Evolutionary conservation across 352 stramenopile species (phyloP), one percentile per base, ranked within the genome.

Genomic region (Bremia lactucae): DNA sequence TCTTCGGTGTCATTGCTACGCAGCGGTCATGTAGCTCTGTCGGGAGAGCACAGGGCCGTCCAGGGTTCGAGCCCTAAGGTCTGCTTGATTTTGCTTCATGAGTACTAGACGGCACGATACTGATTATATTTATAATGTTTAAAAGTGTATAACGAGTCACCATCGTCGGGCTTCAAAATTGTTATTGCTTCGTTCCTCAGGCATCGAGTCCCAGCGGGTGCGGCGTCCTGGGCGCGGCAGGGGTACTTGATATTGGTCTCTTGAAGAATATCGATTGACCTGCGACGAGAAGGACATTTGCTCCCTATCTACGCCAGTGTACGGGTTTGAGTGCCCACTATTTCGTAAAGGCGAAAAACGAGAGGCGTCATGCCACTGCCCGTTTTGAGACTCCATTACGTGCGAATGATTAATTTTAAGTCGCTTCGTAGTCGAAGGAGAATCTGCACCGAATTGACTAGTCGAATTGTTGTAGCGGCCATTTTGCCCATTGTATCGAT

Each of bases 341-440:
- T 36, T 36, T 31, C 41, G 55, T 29, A 39, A 50, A 15, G 50
- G 37, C 8, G 61, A 65, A 58, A 49, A 65, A 28, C 21, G 54
- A 58, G 46, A 52, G 31, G 26, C 50, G 40, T 62, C 60, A 6
- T 46, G 57, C 55, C 57, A 65, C 29, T 71, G 52, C 15, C 62
- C 54, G 36, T 78, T 68, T 21, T 72, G 62, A 0, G 55, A 55
- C 23, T 72, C 72, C 49, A 76, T 52, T 36, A 69, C 83, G 44
- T 83, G 70, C 33, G 72, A 65, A 26, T 87, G 74, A 28, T 76
- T 47, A 20, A 87, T 55, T 49, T 78, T 79, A 3, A 67, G 51
- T 6, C 74, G 62, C 58, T 87, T 87, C 28, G 35, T 62, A 16
- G 36, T 61, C 21, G 49, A 59, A 22, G 57, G 49, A 7, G 49